Percentiles rank a stretch among this genome's conserved stretches.
These are phyloP conservation scores for Erythrophleum fordii DNA, from an alignment of 306 rosid species.

Conservation along the genomic window DNA sequence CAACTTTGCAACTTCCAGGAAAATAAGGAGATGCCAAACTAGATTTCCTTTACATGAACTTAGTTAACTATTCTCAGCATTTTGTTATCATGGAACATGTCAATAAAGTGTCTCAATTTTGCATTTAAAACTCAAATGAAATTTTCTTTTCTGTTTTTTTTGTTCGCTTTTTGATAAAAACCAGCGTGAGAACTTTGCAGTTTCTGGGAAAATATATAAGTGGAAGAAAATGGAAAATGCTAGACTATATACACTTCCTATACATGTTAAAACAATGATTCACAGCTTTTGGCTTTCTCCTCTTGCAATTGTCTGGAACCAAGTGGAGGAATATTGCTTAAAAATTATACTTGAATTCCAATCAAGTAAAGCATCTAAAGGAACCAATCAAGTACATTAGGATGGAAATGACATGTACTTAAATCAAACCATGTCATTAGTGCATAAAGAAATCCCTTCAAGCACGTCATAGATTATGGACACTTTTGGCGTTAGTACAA, in stretches of 20 bases:
- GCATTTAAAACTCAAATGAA: constrained; percentile 27
- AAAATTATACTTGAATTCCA: constrained; percentile 17
- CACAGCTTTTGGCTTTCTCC: constrained; percentile 19
- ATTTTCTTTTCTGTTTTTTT: constrained; percentile 14
- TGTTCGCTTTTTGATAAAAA: constrained; percentile 3
- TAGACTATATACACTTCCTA: background rate
- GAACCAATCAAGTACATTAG: constrained; percentile 27
- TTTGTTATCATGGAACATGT: background rate
- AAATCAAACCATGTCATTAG: constrained; percentile 32
- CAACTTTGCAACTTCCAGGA: background rate
- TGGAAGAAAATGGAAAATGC: constrained; percentile 24
- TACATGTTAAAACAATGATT: constrained; percentile 26
- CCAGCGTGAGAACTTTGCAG: constrained; percentile 12
- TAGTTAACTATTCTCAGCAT: background rate
- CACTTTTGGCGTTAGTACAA: constrained; percentile 39
- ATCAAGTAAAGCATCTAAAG: constrained; percentile 44
- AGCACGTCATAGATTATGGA: constrained; percentile 36
- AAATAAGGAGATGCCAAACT: background rate
- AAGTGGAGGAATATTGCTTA: constrained; percentile 32
- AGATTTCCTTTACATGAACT: background rate
- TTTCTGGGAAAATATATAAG: background rate
- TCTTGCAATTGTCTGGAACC: constrained; percentile 11
- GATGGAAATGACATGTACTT: constrained; percentile 34
- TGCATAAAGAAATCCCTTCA: constrained; percentile 32
- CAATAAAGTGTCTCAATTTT: constrained; percentile 36